Base-by-base conservation (phyloP, 2,329 filamentous ascomycete genomes). In the Falciphora oryzae region DNA sequence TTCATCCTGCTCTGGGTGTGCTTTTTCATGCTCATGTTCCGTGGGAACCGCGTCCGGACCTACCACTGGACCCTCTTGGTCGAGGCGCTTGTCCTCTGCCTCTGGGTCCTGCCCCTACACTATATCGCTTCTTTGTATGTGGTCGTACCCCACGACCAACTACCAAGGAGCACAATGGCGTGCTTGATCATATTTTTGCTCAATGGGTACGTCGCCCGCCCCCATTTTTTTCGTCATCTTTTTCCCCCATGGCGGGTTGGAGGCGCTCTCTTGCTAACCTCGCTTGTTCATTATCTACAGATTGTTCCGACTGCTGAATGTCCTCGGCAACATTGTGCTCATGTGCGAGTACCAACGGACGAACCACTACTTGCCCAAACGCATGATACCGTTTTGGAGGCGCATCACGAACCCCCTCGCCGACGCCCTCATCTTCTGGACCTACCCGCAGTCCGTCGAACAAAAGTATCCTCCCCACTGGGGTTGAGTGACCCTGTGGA, bases 361-460 rank as follows among this genome's bases (percentile, higher is more conserved):
- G 69, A 73, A 69, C 7, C 76, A 76, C 53, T 71, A 75, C 63
- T 70, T 72, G 44, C 75, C 76, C 10, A 65, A 69, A 11, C 31
- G 57, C 14, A 58, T 63, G 32, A 68, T 73, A 62, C 69, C 73
- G 0, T 68, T 62, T 10, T 64, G 66, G 62, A 68, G 68, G 8
- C 71, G 69, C 13, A 50, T 72, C 25, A 59, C 73, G 44, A 74
- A 73, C 65, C 71, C 70, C 53, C 57, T 73, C 4, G 66, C 73
- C 38, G 69, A 74, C 0, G 70, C 71, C 1, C 65, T 78, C 31
- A 74, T 78, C n/a, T 75, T 77, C 60, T 79, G 76, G 75, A 78
- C 77, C 6, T 78, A 80, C 44, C 78, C 78, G 10, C 75, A 75
- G 57, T 74, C 71, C 27, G 69, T 78, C 5, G 75, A 78, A 65